Percentiles rank a stretch among this genome's conserved stretches.
phyloP scores from a whole-genome alignment of 1,284 basidiomycete species.

The Fomitopsis pinicola region DNA sequence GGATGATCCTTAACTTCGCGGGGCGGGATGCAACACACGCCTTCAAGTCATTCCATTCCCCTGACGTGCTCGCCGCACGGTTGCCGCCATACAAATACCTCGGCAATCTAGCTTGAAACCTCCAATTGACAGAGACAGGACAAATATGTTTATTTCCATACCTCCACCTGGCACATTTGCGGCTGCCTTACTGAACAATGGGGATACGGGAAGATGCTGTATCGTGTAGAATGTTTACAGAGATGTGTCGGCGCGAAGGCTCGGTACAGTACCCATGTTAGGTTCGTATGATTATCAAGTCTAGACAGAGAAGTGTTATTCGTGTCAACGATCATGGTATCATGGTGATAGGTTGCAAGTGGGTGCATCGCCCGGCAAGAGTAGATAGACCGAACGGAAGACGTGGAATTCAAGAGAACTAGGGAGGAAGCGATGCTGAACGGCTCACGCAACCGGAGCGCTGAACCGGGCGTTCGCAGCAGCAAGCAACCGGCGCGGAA shows the following conservation, averaged over 20 bases:
- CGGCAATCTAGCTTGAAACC: not conserved
- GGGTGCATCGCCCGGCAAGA: not conserved
- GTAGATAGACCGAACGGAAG: not conserved
- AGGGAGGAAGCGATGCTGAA: too few species aligned
- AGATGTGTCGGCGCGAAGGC: too few species aligned
- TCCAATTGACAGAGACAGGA: not conserved
- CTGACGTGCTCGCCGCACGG: not conserved
- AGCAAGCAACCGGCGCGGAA: not conserved
- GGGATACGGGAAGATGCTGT: too few species aligned
- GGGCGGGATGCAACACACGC: constrained; percentile 2
- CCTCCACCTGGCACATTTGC: not conserved
- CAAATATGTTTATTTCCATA: not conserved
- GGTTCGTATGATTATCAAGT: not conserved
- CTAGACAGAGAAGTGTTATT: not conserved
- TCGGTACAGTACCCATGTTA: too few species aligned
- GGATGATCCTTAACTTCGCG: constrained; percentile 2
- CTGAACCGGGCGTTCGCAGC: not conserved
- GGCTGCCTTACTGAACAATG: too few species aligned
- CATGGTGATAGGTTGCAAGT: not conserved
- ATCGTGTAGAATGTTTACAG: too few species aligned
- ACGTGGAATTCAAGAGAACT: not conserved
- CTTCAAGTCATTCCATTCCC: not conserved
- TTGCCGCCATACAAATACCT: constrained; percentile 1
- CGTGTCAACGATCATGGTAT: not conserved
- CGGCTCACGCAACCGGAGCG: not conserved